Evolutionary conservation across 257 asterid genomes (phyloP).

Genomic region (Gardenia jasminoides): DNA sequence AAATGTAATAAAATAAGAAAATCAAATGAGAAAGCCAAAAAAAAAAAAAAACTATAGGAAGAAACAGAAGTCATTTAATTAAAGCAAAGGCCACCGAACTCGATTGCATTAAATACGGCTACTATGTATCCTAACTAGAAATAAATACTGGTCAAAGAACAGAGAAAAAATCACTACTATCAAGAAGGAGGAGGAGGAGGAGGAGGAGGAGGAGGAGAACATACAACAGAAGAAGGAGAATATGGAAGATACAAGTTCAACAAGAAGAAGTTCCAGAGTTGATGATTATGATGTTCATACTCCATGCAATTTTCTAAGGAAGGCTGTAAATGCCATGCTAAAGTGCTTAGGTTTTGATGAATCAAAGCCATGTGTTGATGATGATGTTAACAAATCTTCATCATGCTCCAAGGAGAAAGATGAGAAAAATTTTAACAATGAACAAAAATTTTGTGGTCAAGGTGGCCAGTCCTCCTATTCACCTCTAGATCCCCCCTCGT

Average conservation of each 20-base stretch:
- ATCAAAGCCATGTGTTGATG: not conserved
- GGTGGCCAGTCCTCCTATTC: not conserved
- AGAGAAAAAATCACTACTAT: too few relatives aligned
- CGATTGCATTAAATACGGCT: not conserved
- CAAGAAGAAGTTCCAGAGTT: not conserved
- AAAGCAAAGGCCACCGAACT: not conserved
- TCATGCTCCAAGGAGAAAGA: constrained; percentile 3
- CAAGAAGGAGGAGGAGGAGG: not conserved
- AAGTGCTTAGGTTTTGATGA: constrained; percentile 10
- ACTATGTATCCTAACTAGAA: not conserved
- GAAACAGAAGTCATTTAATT: not conserved
- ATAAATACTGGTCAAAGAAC: not conserved
- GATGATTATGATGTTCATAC: not conserved
- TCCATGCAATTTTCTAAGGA: not conserved
- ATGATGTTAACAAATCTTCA: not conserved
- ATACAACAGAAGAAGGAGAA: not conserved
- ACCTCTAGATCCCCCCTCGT: not conserved
- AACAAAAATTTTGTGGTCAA: not conserved
- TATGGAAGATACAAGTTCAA: not conserved
- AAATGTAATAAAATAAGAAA: not conserved
- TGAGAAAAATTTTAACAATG: not conserved
- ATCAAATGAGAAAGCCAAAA: not conserved
- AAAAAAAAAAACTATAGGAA: not conserved
- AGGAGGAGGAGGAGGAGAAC: too few relatives aligned
- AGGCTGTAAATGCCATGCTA: not conserved